These are phyloP conservation scores for Fusarium sp. DNA, from an alignment of 2,329 filamentous ascomycete species.

Conservation along the genomic window DNA sequence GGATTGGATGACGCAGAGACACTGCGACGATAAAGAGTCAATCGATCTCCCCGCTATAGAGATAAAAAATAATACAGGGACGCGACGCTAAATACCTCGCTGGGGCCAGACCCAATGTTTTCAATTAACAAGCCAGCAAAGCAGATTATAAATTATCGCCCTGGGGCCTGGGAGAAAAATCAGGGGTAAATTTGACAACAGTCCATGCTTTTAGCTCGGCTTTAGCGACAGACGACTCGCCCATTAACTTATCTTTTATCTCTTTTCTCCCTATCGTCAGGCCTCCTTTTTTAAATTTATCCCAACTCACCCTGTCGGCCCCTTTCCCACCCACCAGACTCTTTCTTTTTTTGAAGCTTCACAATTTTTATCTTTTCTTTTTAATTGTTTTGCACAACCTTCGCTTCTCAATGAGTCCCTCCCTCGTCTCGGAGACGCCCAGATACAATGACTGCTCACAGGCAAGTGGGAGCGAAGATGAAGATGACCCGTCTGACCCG, in stretches of 20 bases:
- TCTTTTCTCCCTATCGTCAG: conserved; percentile 9
- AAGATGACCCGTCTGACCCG: conserved; percentile 37
- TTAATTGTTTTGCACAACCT: neutral
- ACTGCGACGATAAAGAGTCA: neutral
- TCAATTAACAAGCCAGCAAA: conserved; percentile 34
- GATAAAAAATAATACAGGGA: neutral
- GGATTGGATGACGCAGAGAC: conserved; percentile 15
- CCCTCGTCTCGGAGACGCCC: conserved; percentile 34
- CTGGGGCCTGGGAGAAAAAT: conserved; percentile 2
- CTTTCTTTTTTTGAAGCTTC: neutral
- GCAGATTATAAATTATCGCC: conserved; percentile 19
- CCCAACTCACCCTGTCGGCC: conserved; percentile 24
- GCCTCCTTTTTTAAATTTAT: conserved; percentile 37
- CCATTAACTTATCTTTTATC: neutral
- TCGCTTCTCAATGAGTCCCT: conserved; percentile 39
- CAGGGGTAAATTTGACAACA: conserved; percentile 38
- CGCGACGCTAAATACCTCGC: conserved; percentile 35
- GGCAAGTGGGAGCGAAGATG: conserved; percentile 41
- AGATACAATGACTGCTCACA: conserved; percentile 43
- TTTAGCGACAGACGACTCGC: conserved; percentile 16
- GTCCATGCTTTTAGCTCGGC: conserved; percentile 2
- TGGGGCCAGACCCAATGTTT: conserved; percentile 39
- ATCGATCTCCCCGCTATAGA: neutral
- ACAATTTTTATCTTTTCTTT: neutral
- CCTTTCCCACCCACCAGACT: conserved; percentile 15